These are phyloP conservation scores for Bondarzewia mesenterica DNA, from an alignment of 1,284 basidiomycete genomes.

Conservation along the genomic window DNA sequence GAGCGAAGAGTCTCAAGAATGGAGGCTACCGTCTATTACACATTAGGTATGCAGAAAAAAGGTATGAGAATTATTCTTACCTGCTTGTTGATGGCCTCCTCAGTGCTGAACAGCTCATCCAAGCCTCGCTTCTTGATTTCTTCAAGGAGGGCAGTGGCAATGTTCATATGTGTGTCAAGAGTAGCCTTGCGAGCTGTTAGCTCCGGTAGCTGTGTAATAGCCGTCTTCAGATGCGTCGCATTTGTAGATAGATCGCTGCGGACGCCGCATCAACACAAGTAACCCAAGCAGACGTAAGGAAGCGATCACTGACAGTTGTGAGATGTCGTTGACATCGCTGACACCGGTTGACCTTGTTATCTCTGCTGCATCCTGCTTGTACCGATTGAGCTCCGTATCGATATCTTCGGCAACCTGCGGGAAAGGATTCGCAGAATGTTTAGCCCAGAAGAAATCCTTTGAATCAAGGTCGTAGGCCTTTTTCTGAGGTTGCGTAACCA, in stretches of 20 bases:
- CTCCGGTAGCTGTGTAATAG: conserved; percentile 97
- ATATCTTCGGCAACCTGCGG: conserved; percentile 99
- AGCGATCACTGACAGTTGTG: conserved; percentile 70
- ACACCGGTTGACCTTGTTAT: conserved; percentile 96
- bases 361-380: conserved; percentile 96
- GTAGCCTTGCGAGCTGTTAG: conserved; percentile 94
- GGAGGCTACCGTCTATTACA: conserved; percentile 57
- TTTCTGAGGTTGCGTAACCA: conserved; percentile 68
- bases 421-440: conserved; percentile 94
- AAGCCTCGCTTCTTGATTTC: conserved; percentile 94
- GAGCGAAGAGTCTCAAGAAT: conserved; percentile 80
- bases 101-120: conserved; percentile 94
- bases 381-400: conserved; percentile 86
- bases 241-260: conserved; percentile 87
- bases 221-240: conserved; percentile 92
- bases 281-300: conserved; percentile 2
- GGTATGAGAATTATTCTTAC: conserved; percentile 29
- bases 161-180: conserved; percentile 99
- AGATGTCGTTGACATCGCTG: conserved; percentile 91
- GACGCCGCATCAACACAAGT: conserved; percentile 3
- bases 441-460: conserved; percentile 99
- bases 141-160: conserved; percentile 91
- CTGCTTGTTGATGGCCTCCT: conserved; percentile 86
- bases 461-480: conserved; percentile 94
- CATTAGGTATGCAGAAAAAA: conserved; percentile 1